Percentiles rank a stretch among this genome's conserved stretches.
Evolutionary conservation across 2,329 filamentous ascomycete genomes (phyloP).

Genomic region (Atkinsonella texensis): DNA sequence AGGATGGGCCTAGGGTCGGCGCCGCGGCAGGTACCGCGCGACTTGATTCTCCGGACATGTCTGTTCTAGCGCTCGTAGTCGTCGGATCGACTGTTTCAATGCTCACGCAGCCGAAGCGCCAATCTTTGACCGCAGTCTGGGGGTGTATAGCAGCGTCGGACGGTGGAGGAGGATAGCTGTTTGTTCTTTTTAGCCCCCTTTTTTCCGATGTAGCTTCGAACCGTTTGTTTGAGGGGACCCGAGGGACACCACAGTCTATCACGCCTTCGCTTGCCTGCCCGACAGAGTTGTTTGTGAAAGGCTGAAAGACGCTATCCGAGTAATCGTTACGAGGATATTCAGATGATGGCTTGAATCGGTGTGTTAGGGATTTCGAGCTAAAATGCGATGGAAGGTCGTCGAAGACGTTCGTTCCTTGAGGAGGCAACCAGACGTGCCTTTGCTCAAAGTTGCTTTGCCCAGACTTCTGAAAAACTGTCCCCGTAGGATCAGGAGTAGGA

Average conservation of each 20-base stretch:
- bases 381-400: conserved; percentile 41
- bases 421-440: conserved; percentile 37
- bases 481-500: conserved; percentile 27
- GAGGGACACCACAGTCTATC: conserved; percentile 38
- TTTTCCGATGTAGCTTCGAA: conserved; percentile 27
- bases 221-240: conserved; percentile 23
- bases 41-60: conserved; percentile 24
- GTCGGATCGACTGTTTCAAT: conserved; percentile 70
- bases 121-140: conserved; percentile 49
- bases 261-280: conserved; percentile 16
- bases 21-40: conserved; percentile 36
- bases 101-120: conserved; percentile 67
- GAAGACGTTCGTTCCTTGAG: conserved; percentile 37
- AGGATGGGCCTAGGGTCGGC: conserved; percentile 40
- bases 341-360: conserved; percentile 11
- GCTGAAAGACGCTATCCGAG: background rate
- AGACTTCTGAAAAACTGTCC: conserved; percentile 3
- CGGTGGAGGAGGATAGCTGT: conserved; percentile 30
- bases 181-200: conserved; percentile 27
- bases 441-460: background rate
- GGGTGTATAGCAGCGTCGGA: conserved; percentile 33
- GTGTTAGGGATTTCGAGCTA: conserved; percentile 11
- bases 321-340: background rate
- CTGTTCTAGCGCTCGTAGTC: conserved; percentile 10
- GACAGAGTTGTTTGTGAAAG: background rate